Evolutionary conservation across 768 basidiomycete genomes (phyloP), one percentile per base, ranked within the genome.

Genomic region (Leucocoprinus leucothites): DNA sequence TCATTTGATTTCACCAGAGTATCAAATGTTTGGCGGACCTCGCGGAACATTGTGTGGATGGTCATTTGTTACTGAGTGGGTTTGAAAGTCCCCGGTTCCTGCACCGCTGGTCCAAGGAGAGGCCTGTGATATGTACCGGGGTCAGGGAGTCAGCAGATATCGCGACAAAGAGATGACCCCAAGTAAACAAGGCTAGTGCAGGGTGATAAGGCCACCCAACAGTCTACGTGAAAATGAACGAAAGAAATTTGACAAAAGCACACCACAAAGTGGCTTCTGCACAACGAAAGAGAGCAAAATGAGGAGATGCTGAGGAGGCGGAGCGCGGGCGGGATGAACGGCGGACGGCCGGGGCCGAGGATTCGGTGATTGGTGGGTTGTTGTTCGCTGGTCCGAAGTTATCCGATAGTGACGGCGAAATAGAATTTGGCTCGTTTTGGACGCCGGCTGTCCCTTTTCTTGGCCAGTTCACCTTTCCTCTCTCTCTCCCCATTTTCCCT

Each of bases 371-470:
- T 58, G 46, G 35, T 54, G 55, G 52, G 58, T 31, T 70, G 58
- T 31, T 70, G 11, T 24, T 31, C 21, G 63, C 64, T 68, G 67
- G 62, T 65, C 72, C 72, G 72, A 73, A 68, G 65, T 66, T 53
- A 59, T 62, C 68, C 67, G 67, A 67, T 60, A 61, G 59, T 51
- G 46, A 48, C 54, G 48, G 59, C 57, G 57, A 61, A 28, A 64
- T 64, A 64, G 69, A 61, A 53, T 58, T 55, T 54, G 25, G 25
- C 45, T 11, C 22, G 35, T 53, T 53, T 53, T 43, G 45, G 57
- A 57, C 64, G 59, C 58, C 60, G 58, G 62, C 42, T 56, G 38
- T 22, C 50, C 44, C 51, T 51, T 52, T 56, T 51, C 38, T 28
- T 51, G 31, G 46, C 31, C 26, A 38, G 35, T 36, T 14, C 26